Conservation (phyloP, 192 early-diverging fungal species). For the Helicostylum pulchrum region DNA sequence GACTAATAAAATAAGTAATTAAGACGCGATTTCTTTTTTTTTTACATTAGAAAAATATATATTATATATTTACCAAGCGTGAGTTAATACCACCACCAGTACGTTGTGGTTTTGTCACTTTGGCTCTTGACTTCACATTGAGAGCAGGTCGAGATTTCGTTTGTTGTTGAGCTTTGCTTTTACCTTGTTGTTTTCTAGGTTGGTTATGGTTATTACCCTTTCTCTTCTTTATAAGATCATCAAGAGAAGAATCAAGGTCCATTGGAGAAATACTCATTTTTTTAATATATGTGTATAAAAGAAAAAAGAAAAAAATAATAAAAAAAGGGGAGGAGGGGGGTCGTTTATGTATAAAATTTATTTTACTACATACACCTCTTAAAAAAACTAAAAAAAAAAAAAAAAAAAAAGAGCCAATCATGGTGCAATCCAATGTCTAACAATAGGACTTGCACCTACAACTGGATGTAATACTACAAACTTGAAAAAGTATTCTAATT, state of each 20-base stretch:
- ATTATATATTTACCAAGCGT: constrained; percentile 2
- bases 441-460: constrained; percentile 41
- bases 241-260: constrained; percentile 41
- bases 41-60: background rate
- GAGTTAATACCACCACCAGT: constrained; percentile 5
- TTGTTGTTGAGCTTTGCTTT: background rate
- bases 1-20: background rate
- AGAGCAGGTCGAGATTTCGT: background rate
- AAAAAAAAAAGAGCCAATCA: constrained; percentile 14
- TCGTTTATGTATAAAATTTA: background rate
- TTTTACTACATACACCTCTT: constrained; percentile 3
- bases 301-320: background rate
- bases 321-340: background rate
- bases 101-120: too few relatives aligned
- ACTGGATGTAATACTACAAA: constrained; percentile 50
- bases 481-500: constrained; percentile 53
- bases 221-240: constrained; percentile 41
- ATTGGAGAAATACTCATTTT: constrained; percentile 14
- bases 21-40: background rate
- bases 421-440: constrained; percentile 47
- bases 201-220: constrained; percentile 24
- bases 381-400: constrained; percentile 1
- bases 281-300: background rate
- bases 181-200: background rate
- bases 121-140: background rate